Conservation (phyloP, 176 grass and related monocot species). For the Musa beccarii region DNA sequence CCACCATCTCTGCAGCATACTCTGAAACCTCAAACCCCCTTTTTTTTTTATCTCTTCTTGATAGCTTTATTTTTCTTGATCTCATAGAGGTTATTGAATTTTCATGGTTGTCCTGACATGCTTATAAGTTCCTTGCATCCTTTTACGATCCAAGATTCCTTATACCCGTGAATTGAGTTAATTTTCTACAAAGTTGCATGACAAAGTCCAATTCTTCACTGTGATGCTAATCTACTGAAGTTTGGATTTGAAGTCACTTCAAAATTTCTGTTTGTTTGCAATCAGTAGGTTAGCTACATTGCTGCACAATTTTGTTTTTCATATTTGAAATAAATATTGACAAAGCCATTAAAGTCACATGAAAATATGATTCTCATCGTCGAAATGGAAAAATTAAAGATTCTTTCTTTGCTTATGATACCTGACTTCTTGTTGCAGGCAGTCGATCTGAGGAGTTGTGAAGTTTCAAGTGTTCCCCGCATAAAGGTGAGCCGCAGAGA, state of each 20-base stretch:
- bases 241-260: not conserved
- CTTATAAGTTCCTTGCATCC: not conserved
- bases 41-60: not conserved
- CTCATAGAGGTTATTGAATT: not conserved
- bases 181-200: not conserved
- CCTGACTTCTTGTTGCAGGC: constrained; percentile 35
- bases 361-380: too few relatives aligned
- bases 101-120: not conserved
- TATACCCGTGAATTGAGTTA: not conserved
- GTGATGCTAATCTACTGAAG: not conserved
- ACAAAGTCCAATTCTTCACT: not conserved
- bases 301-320: not conserved
- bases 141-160: not conserved
- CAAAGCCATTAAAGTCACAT: not conserved
- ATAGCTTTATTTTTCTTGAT: not conserved
- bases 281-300: not conserved
- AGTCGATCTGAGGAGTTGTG: constrained; percentile 64
- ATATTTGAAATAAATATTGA: not conserved
- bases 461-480: constrained; percentile 38
- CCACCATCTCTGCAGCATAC: not conserved
- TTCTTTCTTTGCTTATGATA: not conserved
- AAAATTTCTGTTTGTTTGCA: not conserved
- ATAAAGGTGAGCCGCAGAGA: constrained; percentile 41
- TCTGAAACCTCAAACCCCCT: not conserved
- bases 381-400: not conserved